Conservation (phyloP, 148 eudicot species). For the Rhododendron ovatum region DNA sequence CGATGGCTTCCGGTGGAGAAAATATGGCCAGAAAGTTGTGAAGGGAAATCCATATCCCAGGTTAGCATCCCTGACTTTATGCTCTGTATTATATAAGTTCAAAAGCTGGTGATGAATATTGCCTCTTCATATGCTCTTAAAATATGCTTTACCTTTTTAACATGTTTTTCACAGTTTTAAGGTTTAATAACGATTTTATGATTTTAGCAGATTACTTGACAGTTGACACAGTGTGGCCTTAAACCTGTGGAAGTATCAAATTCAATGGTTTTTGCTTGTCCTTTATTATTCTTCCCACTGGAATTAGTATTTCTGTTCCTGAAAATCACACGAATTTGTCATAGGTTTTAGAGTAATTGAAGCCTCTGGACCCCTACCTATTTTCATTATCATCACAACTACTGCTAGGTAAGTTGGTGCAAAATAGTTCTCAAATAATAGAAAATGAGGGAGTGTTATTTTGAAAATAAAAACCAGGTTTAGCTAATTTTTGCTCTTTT, state of each 20-base stretch:
- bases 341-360: neutral
- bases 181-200: neutral
- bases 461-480: neutral
- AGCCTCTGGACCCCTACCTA: neutral
- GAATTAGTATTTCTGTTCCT: neutral
- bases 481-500: neutral
- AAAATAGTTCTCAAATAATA: neutral
- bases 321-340: neutral
- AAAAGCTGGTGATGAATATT: neutral
- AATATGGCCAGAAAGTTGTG: slow-evolving; percentile 96
- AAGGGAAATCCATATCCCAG: slow-evolving; percentile 93
- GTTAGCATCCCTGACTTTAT: slow-evolving; percentile 21
- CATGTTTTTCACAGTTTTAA: neutral
- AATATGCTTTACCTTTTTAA: neutral
- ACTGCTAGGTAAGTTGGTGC: neutral
- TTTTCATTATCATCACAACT: neutral
- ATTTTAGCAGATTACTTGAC: neutral
- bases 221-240: neutral
- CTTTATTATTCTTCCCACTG: neutral
- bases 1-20: slow-evolving; percentile 97
- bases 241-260: neutral
- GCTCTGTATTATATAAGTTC: neutral
- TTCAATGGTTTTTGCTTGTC: neutral
- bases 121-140: neutral
- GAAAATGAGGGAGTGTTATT: neutral